Conservation (phyloP, 106 monocot species). For the Dioscorea dumetorum region DNA sequence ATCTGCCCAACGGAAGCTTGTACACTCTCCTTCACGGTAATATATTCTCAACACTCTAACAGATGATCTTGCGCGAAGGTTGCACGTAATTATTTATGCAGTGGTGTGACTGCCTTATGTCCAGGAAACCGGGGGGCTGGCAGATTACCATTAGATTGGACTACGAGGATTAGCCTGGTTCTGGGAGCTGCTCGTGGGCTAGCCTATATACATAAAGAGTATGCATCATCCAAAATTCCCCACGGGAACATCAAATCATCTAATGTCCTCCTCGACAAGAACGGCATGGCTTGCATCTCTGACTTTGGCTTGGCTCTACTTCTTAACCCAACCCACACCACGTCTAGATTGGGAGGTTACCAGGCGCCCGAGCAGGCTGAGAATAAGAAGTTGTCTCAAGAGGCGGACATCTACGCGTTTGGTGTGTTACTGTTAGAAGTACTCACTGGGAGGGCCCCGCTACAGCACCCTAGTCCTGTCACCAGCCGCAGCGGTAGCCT, state of each 20-base stretch:
- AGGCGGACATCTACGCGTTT: slow-evolving; percentile 66
- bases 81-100: too few species aligned
- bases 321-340: slow-evolving; percentile 26
- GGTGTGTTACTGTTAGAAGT: slow-evolving; percentile 57
- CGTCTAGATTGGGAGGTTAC: slow-evolving; percentile 41
- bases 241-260: slow-evolving; percentile 64
- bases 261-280: slow-evolving; percentile 48
- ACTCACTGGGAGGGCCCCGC: slow-evolving; percentile 40
- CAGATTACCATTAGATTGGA: slow-evolving; percentile 41
- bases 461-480: neutral
- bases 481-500: neutral
- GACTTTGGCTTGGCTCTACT: slow-evolving; percentile 63
- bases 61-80: too few species aligned
- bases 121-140: slow-evolving; percentile 32
- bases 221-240: slow-evolving; percentile 26
- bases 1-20: slow-evolving; percentile 50
- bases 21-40: slow-evolving; percentile 35
- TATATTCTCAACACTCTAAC: too few species aligned
- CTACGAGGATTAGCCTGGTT: slow-evolving; percentile 31
- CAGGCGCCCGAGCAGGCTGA: slow-evolving; percentile 48
- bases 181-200: slow-evolving; percentile 44
- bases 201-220: slow-evolving; percentile 38
- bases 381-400: slow-evolving; percentile 30
- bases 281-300: slow-evolving; percentile 38
- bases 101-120: too few species aligned